Conservation (phyloP, 2,329 filamentous ascomycete species). For the Fusarium vanettenii region DNA sequence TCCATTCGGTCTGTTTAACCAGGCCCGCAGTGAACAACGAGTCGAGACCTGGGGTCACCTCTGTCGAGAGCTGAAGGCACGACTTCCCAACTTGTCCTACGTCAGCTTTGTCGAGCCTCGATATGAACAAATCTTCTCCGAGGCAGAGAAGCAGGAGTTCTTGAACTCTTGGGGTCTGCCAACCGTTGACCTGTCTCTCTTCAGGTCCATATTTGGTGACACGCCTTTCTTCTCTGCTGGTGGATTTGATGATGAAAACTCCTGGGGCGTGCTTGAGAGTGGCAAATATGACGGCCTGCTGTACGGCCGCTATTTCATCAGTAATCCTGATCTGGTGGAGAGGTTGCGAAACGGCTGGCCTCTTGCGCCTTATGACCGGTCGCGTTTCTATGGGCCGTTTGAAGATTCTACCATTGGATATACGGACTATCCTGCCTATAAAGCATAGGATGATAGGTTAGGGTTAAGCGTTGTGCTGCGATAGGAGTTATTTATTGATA, state of each 20-base stretch:
- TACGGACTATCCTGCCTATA: conserved; percentile 48
- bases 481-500: not conserved
- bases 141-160: conserved; percentile 60
- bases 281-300: conserved; percentile 59
- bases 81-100: conserved; percentile 59
- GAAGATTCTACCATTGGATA: conserved; percentile 49
- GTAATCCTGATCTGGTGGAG: conserved; percentile 61
- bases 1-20: conserved; percentile 64
- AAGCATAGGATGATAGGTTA: not conserved
- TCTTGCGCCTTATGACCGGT: conserved; percentile 56
- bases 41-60: conserved; percentile 65
- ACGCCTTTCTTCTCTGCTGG: conserved; percentile 68
- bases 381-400: conserved; percentile 57
- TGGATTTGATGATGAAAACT: conserved; percentile 63
- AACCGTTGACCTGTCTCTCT: conserved; percentile 57
- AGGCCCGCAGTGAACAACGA: conserved; percentile 60
- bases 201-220: conserved; percentile 62
- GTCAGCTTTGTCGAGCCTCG: conserved; percentile 67
- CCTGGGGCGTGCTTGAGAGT: conserved; percentile 57
- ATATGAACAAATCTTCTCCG: conserved; percentile 64
- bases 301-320: conserved; percentile 60
- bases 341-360: conserved; percentile 54
- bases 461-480: not conserved
- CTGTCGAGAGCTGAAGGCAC: conserved; percentile 59
- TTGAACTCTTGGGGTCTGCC: conserved; percentile 59